Percentiles rank a stretch among this genome's conserved stretches.
These are phyloP conservation scores for Crithidia bombi DNA, from an alignment of 208 protist genomes.

Conservation along the genomic window DNA sequence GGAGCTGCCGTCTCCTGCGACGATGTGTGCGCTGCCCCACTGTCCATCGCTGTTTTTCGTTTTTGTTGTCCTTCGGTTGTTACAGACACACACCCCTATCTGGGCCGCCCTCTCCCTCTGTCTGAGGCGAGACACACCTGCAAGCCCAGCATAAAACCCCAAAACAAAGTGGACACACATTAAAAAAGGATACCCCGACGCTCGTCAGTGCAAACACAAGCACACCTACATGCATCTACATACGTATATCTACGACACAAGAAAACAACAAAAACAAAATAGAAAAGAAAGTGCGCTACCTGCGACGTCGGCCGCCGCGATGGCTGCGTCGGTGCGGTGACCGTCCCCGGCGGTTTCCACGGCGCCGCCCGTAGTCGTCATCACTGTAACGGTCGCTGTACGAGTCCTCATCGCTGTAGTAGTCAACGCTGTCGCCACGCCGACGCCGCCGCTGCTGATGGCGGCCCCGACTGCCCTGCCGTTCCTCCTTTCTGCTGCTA, in stretches of 20 bases:
- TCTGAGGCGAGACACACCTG: too few species aligned
- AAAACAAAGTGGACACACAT: too few species aligned
- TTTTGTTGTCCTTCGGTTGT: slow-evolving; percentile 4
- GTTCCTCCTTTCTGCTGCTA: too few species aligned
- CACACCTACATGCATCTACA: background rate
- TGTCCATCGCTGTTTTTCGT: slow-evolving; percentile 30
- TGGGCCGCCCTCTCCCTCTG: too few species aligned
- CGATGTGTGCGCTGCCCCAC: too few species aligned
- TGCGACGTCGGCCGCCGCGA: slow-evolving; percentile 11
- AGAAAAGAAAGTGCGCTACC: background rate
- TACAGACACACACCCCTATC: background rate
- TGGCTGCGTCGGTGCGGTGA: slow-evolving; percentile 9
- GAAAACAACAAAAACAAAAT: slow-evolving; percentile 16
- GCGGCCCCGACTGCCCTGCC: background rate
- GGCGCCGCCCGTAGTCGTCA: slow-evolving; percentile 7
- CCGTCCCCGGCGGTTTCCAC: slow-evolving; percentile 1
- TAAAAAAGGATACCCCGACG: too few species aligned
- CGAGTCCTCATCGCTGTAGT: background rate
- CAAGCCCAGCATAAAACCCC: too few species aligned
- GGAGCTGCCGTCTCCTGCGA: too few species aligned
- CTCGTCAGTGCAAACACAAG: too few species aligned
- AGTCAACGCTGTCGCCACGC: background rate
- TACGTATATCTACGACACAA: background rate
- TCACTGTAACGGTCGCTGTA: slow-evolving; percentile 11
- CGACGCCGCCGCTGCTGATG: background rate